These are phyloP conservation scores for Phialemoniopsis sp. DNA, from an alignment of 2,329 filamentous ascomycete species.

Conservation along the genomic window DNA sequence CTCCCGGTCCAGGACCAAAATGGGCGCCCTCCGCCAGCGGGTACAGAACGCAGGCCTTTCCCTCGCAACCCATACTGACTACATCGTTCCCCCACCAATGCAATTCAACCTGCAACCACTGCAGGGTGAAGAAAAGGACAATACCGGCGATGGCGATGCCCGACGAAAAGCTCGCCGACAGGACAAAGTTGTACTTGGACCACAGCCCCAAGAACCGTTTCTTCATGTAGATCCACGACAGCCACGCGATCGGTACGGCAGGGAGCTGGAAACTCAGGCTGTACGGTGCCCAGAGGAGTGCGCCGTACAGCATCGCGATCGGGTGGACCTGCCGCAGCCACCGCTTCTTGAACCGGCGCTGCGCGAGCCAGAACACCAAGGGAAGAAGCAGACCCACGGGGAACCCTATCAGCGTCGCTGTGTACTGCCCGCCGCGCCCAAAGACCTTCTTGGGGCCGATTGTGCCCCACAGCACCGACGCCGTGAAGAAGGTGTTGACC, in stretches of 20 bases:
- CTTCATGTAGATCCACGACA: constrained; percentile 44
- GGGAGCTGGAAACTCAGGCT: constrained; percentile 45
- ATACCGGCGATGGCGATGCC: constrained; percentile 54
- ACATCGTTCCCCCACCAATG: constrained; percentile 47
- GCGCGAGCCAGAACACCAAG: constrained; percentile 30
- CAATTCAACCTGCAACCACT: constrained; percentile 30
- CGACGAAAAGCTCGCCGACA: constrained; percentile 54
- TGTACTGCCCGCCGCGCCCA: constrained; percentile 42
- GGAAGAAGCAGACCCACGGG: constrained; percentile 42
- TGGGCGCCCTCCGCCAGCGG: constrained; percentile 1
- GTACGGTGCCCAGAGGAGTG: constrained; percentile 42
- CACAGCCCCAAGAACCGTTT: constrained; percentile 40
- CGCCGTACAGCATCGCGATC: constrained; percentile 42
- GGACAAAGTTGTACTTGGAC: constrained; percentile 55
- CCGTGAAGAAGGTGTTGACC: constrained; percentile 53
- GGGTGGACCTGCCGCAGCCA: constrained; percentile 41
- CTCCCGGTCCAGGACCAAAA: constrained; percentile 3
- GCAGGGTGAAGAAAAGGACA: constrained; percentile 43
- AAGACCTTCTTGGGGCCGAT: constrained; percentile 48
- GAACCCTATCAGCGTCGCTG: constrained; percentile 42
- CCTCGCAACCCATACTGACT: constrained; percentile 3
- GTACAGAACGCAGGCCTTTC: not conserved
- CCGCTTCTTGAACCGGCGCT: constrained; percentile 22
- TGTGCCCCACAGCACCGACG: constrained; percentile 51
- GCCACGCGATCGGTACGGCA: constrained; percentile 39